Evolutionary conservation across 495 filamentous ascomycete species (phyloP), one percentile per base, ranked within the genome.

Genomic region (Penicillium desertorum): DNA sequence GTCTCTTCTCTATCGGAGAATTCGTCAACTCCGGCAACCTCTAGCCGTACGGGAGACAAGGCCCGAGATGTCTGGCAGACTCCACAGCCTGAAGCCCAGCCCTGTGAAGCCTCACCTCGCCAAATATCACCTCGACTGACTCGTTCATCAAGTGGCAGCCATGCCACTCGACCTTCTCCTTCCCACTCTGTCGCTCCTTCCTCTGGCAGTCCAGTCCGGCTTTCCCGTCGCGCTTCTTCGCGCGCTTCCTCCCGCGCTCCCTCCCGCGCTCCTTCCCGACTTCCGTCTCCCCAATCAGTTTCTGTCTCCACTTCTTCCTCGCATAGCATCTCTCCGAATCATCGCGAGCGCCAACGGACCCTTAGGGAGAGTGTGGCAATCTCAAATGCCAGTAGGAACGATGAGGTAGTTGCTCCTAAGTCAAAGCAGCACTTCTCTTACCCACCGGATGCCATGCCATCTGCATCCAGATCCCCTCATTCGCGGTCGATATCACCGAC

Each of bases 301-400:
- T 37, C 30, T n/a, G 37, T 44, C 12, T 32, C 30, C 9, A 25
- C 32, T 7, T n/a, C 51, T 22, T 44, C 39, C n/a, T 16, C 37
- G 6, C 32, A 25, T 10, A 5, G 11, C 3, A 44, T 29, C 25
- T 30, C 27, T 29, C 32, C 43, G 9, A 30, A n/a, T 5, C 42
- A 30, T 36, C 32, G 19, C 12, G n/a, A 16, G 41, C 56, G 56
- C 4, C 56, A 51, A 37, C 42, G 19, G 6, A 56, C 36, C 20
- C 22, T 54, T 1, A 56, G 61, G 23, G 43, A 51, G 17, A 57
- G 42, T 11, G 53, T 57, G 14, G 39, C 61, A 4, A 32, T 61
- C 1, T 22, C 47, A 20, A 57, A 60, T 41, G 61, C 49, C n/a
- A 61, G 32, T 14, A 47, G 41, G 29, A 57, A 48, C 5, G 46